Conservation (phyloP, 2,329 filamentous ascomycete genomes). For the Claviceps arundinis region DNA sequence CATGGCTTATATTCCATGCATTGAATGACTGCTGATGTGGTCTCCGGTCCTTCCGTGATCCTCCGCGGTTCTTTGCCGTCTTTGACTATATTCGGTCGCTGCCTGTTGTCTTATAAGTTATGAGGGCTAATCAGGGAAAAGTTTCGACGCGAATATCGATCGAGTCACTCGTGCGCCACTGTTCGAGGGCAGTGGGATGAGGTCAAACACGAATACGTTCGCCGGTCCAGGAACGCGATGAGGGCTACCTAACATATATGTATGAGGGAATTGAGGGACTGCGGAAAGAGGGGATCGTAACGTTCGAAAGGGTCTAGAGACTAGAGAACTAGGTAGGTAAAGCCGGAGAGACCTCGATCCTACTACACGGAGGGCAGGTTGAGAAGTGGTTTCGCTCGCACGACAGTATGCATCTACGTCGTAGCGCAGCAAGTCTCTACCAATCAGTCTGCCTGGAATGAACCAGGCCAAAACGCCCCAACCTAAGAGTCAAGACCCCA, state of each 20-base stretch:
- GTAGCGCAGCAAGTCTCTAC: background rate
- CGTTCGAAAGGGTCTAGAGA: background rate
- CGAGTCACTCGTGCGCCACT: background rate
- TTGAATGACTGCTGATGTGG: slow-evolving; percentile 1
- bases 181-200: background rate
- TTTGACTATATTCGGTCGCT: background rate
- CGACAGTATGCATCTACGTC: background rate
- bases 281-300: background rate
- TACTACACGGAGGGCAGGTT: background rate
- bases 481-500: background rate
- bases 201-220: background rate
- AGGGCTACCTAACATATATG: background rate
- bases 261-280: background rate
- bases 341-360: background rate
- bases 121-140: background rate
- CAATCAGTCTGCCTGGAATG: background rate
- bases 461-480: background rate
- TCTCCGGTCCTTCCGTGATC: background rate
- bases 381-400: background rate
- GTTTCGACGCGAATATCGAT: background rate
- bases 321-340: background rate
- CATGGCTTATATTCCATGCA: slow-evolving; percentile 30
- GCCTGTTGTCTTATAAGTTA: background rate
- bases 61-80: background rate
- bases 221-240: background rate